phyloP scores from a whole-genome alignment of 1,284 basidiomycete genomes.

The Apiotrichum montevideense region DNA sequence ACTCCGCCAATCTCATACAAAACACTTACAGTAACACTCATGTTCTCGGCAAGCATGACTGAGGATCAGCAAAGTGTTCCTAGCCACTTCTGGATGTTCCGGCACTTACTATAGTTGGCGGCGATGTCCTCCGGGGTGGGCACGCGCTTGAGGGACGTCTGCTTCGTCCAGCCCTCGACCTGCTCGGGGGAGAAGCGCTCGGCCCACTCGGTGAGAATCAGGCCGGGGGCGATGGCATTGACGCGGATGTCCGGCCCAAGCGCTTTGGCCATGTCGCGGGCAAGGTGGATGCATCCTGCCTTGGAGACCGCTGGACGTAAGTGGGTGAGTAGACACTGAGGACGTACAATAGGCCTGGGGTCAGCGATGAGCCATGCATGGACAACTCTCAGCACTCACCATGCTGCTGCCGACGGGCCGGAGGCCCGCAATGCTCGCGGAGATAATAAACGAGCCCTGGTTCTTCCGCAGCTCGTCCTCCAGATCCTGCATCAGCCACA shows the following conservation, averaged over 20 bases:
- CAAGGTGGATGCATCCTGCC: slow-evolving; percentile 21
- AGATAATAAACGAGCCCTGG: slow-evolving; percentile 20
- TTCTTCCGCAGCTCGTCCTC: slow-evolving; percentile 18
- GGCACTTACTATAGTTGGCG: slow-evolving; percentile 10
- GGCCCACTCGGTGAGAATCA: slow-evolving; percentile 26
- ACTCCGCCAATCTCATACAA: too few relatives aligned
- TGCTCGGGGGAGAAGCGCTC: slow-evolving; percentile 17
- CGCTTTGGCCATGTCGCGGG: slow-evolving; percentile 21
- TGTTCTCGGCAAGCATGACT: slow-evolving; percentile 15
- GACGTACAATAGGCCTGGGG: slow-evolving; percentile 1
- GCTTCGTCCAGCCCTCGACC: slow-evolving; percentile 7
- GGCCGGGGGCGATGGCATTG: slow-evolving; percentile 23
- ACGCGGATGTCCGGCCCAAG: slow-evolving; percentile 20
- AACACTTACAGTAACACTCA: slow-evolving; percentile 10
- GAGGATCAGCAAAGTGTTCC: background rate
- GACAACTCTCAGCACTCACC: slow-evolving; percentile 8
- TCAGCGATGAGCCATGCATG: background rate
- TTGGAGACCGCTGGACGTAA: slow-evolving; percentile 20
- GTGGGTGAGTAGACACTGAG: background rate
- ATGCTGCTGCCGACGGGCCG: slow-evolving; percentile 23
- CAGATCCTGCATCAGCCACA: slow-evolving; percentile 24
- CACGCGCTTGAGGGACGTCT: slow-evolving; percentile 12
- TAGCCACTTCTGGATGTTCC: background rate
- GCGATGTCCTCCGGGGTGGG: slow-evolving; percentile 18
- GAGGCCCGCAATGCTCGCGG: slow-evolving; percentile 18